phyloP scores from a whole-genome alignment of 2,329 filamentous ascomycete genomes.

The Alternaria gaisen region DNA sequence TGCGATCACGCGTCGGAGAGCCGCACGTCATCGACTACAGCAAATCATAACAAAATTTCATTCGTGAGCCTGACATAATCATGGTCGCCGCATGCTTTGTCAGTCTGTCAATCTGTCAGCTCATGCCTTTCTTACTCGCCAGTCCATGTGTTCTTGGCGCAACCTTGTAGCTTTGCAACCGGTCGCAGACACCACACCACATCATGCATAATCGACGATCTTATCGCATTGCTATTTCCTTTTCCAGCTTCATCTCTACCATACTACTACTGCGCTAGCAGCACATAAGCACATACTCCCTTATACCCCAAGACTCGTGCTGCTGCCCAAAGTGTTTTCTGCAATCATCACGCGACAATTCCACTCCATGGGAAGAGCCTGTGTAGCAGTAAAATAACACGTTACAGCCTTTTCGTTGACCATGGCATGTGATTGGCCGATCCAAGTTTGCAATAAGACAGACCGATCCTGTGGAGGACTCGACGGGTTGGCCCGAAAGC shows the following conservation, averaged over 20 bases:
- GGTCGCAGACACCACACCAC: slow-evolving; percentile 7
- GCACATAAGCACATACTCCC: slow-evolving; percentile 1
- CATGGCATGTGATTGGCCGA: not conserved
- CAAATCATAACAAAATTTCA: not conserved
- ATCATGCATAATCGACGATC: slow-evolving; percentile 2
- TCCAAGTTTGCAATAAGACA: not conserved
- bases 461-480: not conserved
- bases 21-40: slow-evolving; percentile 16
- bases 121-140: not conserved
- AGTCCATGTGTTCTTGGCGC: not conserved
- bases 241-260: not conserved
- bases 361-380: not conserved
- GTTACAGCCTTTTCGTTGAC: not conserved
- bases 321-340: not conserved
- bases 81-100: not conserved
- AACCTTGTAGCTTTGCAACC: not conserved
- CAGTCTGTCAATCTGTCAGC: not conserved
- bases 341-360: not conserved
- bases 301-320: not conserved
- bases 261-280: not conserved
- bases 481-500: slow-evolving; percentile 12
- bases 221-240: slow-evolving; percentile 4
- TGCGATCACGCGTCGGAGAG: slow-evolving; percentile 5
- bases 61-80: slow-evolving; percentile 3
- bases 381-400: not conserved